Evolutionary conservation across 768 basidiomycete genomes (phyloP), one percentile per base, ranked within the genome.

Genomic region (Trametopsis cervina): DNA sequence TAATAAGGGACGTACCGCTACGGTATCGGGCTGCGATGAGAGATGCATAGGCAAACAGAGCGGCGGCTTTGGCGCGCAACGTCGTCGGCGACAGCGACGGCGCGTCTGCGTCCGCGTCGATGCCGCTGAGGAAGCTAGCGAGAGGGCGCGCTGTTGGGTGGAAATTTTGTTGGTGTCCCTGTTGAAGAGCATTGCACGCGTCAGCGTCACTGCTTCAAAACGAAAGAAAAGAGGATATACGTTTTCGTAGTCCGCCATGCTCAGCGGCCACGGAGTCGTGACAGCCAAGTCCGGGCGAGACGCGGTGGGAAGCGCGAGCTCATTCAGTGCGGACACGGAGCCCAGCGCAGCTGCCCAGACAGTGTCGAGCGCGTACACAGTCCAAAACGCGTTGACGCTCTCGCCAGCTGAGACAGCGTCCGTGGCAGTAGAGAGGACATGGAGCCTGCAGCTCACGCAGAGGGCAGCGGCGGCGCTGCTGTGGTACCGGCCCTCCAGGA

Each of bases 401-500:
- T 64, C 63, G 18, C 63, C 60, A 17, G 54, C 54, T 9, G 56
- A 48, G 13, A 60, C 40, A 2, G 54, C 42, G 35, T 64, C 61
- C 21, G 42, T 18, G 54, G 50, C 22, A 53, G 29, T 33, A 33
- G 29, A 33, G 37, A 44, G 51, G 40, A 25, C 51, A 49, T 68
- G 57, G n/a, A 64, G 44, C 1, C 60, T 54, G 38, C 62, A 63
- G 24, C 55, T 58, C 20, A 62, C 54, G 20, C 54, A 55, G 12
- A 68, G 60, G 4, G 61, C 58, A 2, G 61, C 55, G 0, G 67
- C 67, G 1, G 63, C 62, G 42, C 56, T 56, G 36, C 53, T 42
- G 33, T 67, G 64, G 42, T 65, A 62, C 37, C 57, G 55, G 2
- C 60, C 66, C 29, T 67, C 67, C 4, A 61, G 42, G 42, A 60